Conservation (phyloP, 129 eudicot species). For the Escallonia rubra region DNA sequence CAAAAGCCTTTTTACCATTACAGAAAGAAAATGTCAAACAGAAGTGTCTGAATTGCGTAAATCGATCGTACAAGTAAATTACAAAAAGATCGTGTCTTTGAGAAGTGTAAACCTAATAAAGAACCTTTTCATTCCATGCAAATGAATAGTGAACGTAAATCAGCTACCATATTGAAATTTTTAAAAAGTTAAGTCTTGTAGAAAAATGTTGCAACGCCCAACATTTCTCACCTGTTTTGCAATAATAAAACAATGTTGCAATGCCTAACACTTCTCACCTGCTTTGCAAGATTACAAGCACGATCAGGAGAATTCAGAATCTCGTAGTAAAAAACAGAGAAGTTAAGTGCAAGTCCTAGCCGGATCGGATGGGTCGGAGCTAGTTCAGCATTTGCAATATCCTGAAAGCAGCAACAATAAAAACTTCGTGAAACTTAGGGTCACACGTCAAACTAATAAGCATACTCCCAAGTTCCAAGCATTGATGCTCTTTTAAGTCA, state of each 20-base stretch:
- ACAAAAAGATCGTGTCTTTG: no score
- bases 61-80: no score
- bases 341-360: conserved; percentile 81
- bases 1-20: conserved; percentile 54
- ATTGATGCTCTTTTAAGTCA: no score
- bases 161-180: no score
- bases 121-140: no score
- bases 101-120: no score
- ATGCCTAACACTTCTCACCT: conserved; percentile 35
- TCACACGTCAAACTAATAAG: background rate
- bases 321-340: conserved; percentile 84
- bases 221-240: no score
- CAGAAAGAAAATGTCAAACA: background rate
- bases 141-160: no score
- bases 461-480: no score
- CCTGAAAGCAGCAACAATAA: conserved; percentile 39
- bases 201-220: no score
- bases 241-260: background rate
- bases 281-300: conserved; percentile 86
- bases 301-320: conserved; percentile 80
- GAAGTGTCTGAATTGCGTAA: no score
- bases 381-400: conserved; percentile 72
- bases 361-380: conserved; percentile 86
- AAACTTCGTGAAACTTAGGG: background rate
- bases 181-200: no score